These are phyloP conservation scores for Chenopodium formosanum DNA, from an alignment of 148 eudicot species.

Conservation along the genomic window DNA sequence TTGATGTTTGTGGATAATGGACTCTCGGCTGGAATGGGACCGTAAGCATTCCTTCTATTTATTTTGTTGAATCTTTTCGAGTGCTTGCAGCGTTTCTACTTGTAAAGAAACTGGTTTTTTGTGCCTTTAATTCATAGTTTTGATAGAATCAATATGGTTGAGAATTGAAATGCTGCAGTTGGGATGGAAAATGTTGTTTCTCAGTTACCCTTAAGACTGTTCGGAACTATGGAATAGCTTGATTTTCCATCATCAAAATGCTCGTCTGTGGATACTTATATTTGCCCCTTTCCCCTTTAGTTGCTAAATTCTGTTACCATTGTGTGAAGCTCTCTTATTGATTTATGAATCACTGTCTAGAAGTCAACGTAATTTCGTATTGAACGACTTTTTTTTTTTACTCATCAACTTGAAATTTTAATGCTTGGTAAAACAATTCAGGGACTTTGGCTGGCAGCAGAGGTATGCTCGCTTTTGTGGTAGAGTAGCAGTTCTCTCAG, in stretches of 20 bases:
- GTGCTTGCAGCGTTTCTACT: background rate
- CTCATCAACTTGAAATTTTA: background rate
- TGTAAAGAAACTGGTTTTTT: too few species aligned
- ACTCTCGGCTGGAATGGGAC: constrained; percentile 94
- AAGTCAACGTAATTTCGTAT: background rate
- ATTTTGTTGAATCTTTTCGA: background rate
- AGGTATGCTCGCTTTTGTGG: constrained; percentile 87
- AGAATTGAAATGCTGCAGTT: background rate
- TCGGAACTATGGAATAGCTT: background rate
- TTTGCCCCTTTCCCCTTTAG: too few species aligned
- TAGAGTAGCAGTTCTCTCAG: constrained; percentile 76
- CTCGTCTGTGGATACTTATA: too few species aligned
- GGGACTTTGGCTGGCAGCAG: constrained; percentile 98
- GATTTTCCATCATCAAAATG: background rate
- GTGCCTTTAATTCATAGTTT: too few species aligned
- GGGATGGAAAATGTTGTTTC: background rate
- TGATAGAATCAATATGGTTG: background rate
- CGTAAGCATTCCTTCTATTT: constrained; percentile 52
- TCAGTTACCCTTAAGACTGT: background rate
- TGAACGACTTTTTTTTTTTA: background rate
- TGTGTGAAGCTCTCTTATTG: too few species aligned
- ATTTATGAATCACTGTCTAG: too few species aligned
- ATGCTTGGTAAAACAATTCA: constrained; percentile 20
- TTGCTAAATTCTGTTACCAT: too few species aligned
- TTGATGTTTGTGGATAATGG: constrained; percentile 97